Evolutionary conservation across 495 filamentous ascomycete genomes (phyloP).

Genomic region (Chaetomium tenue): DNA sequence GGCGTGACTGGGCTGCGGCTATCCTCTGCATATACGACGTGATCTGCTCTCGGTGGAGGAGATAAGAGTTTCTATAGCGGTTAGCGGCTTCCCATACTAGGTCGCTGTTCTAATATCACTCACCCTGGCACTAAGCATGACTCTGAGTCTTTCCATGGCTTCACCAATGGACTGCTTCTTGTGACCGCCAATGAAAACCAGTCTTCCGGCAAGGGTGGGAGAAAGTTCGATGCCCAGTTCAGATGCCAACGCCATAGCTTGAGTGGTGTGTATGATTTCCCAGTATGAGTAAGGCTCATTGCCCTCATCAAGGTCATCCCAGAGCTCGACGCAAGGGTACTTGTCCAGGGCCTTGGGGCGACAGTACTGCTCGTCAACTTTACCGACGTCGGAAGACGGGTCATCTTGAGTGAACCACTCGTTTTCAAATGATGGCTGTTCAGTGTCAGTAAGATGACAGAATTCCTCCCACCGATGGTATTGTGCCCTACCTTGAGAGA

Average conservation of each 20-base stretch:
- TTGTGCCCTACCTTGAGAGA: constrained; percentile 24
- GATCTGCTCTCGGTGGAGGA: constrained; percentile 8
- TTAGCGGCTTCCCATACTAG: neutral
- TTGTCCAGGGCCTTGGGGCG: constrained; percentile 8
- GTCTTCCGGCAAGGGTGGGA: constrained; percentile 22
- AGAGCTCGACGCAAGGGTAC: constrained; percentile 12
- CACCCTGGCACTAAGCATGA: constrained; percentile 38
- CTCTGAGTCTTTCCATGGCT: constrained; percentile 39
- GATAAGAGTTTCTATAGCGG: constrained; percentile 8
- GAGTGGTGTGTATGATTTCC: constrained; percentile 24
- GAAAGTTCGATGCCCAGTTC: constrained; percentile 34
- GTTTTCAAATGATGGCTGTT: constrained; percentile 16
- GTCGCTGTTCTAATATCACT: constrained; percentile 21
- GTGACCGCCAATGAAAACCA: constrained; percentile 40
- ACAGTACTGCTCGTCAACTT: neutral
- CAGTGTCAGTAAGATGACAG: neutral
- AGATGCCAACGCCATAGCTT: constrained; percentile 26
- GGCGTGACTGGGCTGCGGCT: constrained; percentile 21
- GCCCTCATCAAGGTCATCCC: constrained; percentile 28
- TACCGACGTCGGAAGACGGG: neutral
- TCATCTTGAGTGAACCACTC: constrained; percentile 15
- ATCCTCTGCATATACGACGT: constrained; percentile 42
- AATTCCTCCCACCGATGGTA: too few species aligned
- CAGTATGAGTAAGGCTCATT: constrained; percentile 10
- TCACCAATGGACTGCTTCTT: constrained; percentile 22